These are phyloP conservation scores for Mrakia frigida DNA, from an alignment of 768 basidiomycete genomes.

Conservation along the genomic window DNA sequence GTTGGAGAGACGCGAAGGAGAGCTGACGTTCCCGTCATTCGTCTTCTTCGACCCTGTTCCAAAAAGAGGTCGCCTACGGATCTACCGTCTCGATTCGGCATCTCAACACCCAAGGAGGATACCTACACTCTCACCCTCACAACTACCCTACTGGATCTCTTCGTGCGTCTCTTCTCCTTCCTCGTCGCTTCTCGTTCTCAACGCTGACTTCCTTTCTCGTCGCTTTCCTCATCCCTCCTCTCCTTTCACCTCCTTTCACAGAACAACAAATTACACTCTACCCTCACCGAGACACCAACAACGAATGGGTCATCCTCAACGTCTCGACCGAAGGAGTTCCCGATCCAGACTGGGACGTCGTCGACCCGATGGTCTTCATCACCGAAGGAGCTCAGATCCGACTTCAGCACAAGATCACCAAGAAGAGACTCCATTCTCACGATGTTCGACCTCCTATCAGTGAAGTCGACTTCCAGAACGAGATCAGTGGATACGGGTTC, in stretches of 20 bases:
- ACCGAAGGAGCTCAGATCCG: conserved; percentile 65
- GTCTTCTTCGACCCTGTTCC: neutral
- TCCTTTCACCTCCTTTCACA: conserved; percentile 42
- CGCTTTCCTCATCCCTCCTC: too few species aligned
- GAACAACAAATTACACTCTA: conserved; percentile 99
- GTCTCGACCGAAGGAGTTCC: conserved; percentile 49
- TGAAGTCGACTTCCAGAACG: conserved; percentile 98
- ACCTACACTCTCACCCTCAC: conserved; percentile 89
- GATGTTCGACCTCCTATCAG: conserved; percentile 90
- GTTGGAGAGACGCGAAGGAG: neutral
- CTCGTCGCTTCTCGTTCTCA: neutral
- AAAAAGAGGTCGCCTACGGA: conserved; percentile 73
- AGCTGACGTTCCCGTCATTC: neutral
- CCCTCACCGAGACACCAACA: conserved; percentile 96
- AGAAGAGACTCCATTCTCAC: conserved; percentile 88
- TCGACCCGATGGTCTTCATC: conserved; percentile 58
- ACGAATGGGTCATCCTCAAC: conserved; percentile 81
- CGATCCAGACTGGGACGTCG: conserved; percentile 46
- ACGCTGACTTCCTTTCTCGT: conserved; percentile 24
- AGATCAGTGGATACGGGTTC: conserved; percentile 91
- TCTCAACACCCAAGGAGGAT: conserved; percentile 96
- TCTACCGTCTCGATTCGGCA: conserved; percentile 80
- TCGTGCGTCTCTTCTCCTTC: conserved; percentile 54
- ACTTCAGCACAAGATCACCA: conserved; percentile 70
- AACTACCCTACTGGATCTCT: conserved; percentile 83